Percentiles rank a stretch among this genome's conserved stretches.
These are phyloP conservation scores for Saccharomycopsis schoenii DNA, from an alignment of 805 yeast genomes.

Conservation along the genomic window DNA sequence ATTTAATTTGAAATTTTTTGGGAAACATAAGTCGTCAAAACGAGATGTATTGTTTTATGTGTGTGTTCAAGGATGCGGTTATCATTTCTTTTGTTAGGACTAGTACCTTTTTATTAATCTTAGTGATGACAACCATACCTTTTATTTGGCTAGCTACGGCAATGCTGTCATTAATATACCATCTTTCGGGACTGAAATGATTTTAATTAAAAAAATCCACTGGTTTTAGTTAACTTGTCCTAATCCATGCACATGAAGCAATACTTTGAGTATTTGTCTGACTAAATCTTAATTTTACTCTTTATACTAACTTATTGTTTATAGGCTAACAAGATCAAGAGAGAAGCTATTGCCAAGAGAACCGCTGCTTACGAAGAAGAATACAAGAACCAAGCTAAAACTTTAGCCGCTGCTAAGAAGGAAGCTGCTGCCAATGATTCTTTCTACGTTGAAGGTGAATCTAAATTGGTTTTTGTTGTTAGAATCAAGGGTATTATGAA, in stretches of 20 bases:
- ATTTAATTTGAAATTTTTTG: conserved; percentile 12
- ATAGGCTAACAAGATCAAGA: conserved; percentile 42
- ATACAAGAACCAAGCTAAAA: conserved; percentile 87
- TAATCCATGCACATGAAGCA: too few species aligned
- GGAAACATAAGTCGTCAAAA: background rate
- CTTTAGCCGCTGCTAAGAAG: conserved; percentile 78
- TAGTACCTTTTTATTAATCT: background rate
- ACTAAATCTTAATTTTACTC: too few species aligned
- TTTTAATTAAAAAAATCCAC: conserved; percentile 19
- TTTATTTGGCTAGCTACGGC: conserved; percentile 17
- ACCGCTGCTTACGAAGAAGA: conserved; percentile 95
- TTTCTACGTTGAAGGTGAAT: conserved; percentile 92
- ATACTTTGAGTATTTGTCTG: too few species aligned
- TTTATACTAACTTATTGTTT: conserved; percentile 4
- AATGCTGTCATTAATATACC: conserved; percentile 18
- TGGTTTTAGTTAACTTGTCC: background rate
- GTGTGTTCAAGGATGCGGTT: background rate
- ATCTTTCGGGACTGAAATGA: conserved; percentile 18
- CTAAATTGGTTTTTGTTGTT: conserved; percentile 87
- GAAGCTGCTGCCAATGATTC: conserved; percentile 91
- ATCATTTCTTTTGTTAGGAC: background rate
- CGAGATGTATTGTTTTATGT: too few species aligned
- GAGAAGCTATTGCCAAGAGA: conserved; percentile 79
- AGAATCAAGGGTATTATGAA: conserved; percentile 99
- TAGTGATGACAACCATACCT: conserved; percentile 16